These are phyloP conservation scores for Gloeopeniophorella convolvens DNA, from an alignment of 768 basidiomycete species.

Conservation along the genomic window DNA sequence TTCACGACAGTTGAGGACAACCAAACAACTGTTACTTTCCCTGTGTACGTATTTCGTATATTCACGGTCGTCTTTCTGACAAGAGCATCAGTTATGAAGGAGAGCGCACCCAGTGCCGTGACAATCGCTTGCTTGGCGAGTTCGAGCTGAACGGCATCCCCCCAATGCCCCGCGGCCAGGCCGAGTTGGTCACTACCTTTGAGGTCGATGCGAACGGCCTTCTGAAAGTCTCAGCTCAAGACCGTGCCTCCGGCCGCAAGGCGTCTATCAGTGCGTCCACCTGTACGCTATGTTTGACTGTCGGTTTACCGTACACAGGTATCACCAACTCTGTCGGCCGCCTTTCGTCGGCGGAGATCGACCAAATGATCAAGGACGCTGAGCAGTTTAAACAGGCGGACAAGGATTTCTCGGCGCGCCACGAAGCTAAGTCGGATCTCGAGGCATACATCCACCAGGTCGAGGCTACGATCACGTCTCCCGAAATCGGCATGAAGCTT, in stretches of 20 bases:
- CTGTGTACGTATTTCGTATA: conserved; percentile 55
- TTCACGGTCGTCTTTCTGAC: conserved; percentile 11
- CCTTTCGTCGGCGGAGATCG: conserved; percentile 94
- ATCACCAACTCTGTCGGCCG: conserved; percentile 99
- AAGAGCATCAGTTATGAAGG: conserved; percentile 74
- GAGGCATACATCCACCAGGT: conserved; percentile 98
- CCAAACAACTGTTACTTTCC: conserved; percentile 99
- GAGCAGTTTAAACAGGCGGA: conserved; percentile 95
- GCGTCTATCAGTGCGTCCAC: conserved; percentile 81
- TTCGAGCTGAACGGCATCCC: conserved; percentile 99
- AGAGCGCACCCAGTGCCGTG: conserved; percentile 98
- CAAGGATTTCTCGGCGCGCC: conserved; percentile 97
- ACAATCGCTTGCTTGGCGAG: conserved; percentile 98
- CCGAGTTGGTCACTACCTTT: conserved; percentile 98
- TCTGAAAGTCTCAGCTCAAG: conserved; percentile 96
- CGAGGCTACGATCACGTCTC: conserved; percentile 91
- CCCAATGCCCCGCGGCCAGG: conserved; percentile 98
- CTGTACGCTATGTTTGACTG: conserved; percentile 6
- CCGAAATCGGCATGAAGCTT: conserved; percentile 97
- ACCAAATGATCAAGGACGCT: conserved; percentile 99
- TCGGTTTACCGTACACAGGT: conserved; percentile 37
- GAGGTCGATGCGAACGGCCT: conserved; percentile 99
- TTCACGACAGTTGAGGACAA: conserved; percentile 99
- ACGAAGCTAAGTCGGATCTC: conserved; percentile 97
- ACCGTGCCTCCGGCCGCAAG: conserved; percentile 98